These are phyloP conservation scores for Candida maltosa DNA, from an alignment of 805 yeast genomes.

Conservation along the genomic window DNA sequence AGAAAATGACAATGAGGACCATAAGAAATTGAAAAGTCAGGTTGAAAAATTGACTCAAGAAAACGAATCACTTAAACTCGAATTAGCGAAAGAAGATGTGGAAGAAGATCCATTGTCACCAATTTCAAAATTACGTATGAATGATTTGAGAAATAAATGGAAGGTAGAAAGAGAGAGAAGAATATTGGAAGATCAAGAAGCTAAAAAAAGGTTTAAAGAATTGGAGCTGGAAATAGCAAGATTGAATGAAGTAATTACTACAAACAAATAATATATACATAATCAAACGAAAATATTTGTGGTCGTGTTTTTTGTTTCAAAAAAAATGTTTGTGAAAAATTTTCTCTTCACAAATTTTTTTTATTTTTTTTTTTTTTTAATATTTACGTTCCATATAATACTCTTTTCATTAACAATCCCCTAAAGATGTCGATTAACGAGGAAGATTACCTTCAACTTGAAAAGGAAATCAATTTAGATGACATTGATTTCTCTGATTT, in stretches of 20 bases:
- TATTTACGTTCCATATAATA: too few relatives aligned
- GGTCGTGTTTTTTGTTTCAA: too few relatives aligned
- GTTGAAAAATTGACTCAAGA: constrained; percentile 1
- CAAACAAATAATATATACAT: too few relatives aligned
- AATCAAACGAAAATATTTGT: too few relatives aligned
- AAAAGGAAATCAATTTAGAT: constrained; percentile 35
- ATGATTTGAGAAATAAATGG: constrained; percentile 63
- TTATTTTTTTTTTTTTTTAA: too few relatives aligned
- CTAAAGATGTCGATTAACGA: constrained; percentile 16
- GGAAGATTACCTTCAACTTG: constrained; percentile 27
- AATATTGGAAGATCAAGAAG: constrained; percentile 56
- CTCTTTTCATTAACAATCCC: too few relatives aligned
- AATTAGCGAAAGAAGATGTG: constrained; percentile 4
- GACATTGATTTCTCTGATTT: constrained; percentile 81
- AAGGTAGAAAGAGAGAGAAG: constrained; percentile 70
- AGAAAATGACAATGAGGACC: constrained; percentile 20
- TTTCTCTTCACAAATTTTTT: too few relatives aligned
- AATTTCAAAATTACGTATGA: constrained; percentile 48
- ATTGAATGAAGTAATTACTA: constrained; percentile 18
- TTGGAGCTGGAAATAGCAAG: constrained; percentile 53
- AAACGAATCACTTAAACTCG: constrained; percentile 4
- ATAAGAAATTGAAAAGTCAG: constrained; percentile 8
- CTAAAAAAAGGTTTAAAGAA: constrained; percentile 47
- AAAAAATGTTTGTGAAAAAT: too few relatives aligned
- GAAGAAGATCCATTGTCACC: constrained; percentile 17